Base-by-base conservation (phyloP, 1,284 basidiomycete species). In the Stygiomarasmius scandens region DNA sequence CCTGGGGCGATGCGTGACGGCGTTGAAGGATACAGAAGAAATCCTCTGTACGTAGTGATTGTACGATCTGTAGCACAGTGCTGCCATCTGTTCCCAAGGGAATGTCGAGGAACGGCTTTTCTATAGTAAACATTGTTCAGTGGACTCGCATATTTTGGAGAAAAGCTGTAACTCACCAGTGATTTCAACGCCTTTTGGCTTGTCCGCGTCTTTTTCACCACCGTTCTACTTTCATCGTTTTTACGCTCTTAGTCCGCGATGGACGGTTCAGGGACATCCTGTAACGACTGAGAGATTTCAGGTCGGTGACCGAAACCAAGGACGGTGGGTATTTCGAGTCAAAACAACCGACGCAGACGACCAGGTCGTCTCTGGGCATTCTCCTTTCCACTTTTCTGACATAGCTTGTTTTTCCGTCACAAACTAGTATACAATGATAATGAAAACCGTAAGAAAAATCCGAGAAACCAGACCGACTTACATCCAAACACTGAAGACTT, bases 1-100 rank as follows among this genome's bases (percentile, higher is more conserved):
- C 82, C 77, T 65, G 86, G 76, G 14, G 81, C 78, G 19, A 96
- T 72, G 56, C 87, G 86, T 0, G 91, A 89, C 0, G 94, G 92
- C 4, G 90, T 90, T 0, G 89, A 82, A 3, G 86, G 78, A 66
- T 94, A 91, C 29, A 96, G 82, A 6, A 75, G 75, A 1, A 83
- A 82, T 29, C 66, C 75, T 58, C 92, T 90, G 68, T 85, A 86
- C 54, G 88, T 68, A 0, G 79, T 83, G 55, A 90, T 78, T 0
- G 83, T 87, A 12, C 89, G 81, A 65, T 92, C 89, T 0, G 86
- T 86, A 0, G 73, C 0, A 81, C 74, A 0, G 74, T 77, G 6
- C 73, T 67, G 1, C 76, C 77, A 32, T 78, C 73, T 0, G 70
- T 63, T 0, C 75, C 76, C 2, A 82, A 64, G 1, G 76, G 77